Conservation (phyloP, 768 basidiomycete species). For the Obba rivulosa region DNA sequence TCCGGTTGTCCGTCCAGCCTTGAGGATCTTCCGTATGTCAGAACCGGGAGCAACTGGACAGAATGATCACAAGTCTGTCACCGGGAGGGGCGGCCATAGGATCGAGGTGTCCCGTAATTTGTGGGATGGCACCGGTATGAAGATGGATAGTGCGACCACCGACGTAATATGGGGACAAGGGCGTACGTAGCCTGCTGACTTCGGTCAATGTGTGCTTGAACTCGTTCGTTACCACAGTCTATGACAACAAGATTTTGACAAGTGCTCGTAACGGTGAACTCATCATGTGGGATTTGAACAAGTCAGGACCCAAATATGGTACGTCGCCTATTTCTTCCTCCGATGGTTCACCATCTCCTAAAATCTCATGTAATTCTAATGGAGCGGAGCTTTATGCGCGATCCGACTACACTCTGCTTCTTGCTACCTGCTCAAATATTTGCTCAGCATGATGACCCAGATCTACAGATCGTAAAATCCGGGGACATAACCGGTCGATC, state of each 20-base stretch:
- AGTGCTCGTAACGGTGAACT: slow-evolving; percentile 79
- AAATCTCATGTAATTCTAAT: too few relatives aligned
- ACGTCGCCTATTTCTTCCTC: slow-evolving; percentile 4
- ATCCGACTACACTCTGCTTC: not conserved
- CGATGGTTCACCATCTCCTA: too few relatives aligned
- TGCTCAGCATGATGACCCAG: too few relatives aligned
- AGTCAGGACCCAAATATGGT: slow-evolving; percentile 69
- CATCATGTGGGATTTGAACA: slow-evolving; percentile 78
- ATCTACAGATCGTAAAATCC: slow-evolving; percentile 41
- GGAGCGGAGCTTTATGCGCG: too few relatives aligned
- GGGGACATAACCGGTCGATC: slow-evolving; percentile 69
- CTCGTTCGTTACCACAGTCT: slow-evolving; percentile 37
- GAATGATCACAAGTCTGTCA: slow-evolving; percentile 44
- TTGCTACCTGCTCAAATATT: not conserved
- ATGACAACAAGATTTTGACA: slow-evolving; percentile 71
- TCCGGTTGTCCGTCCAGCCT: slow-evolving; percentile 29
- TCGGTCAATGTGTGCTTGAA: not conserved
- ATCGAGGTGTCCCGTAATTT: slow-evolving; percentile 73
- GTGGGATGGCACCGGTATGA: slow-evolving; percentile 74
- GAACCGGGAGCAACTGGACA: slow-evolving; percentile 34
- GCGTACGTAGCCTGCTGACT: slow-evolving; percentile 10
- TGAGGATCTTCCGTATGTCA: slow-evolving; percentile 42
- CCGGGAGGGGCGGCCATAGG: slow-evolving; percentile 57
- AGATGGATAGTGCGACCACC: slow-evolving; percentile 72
- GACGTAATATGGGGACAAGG: slow-evolving; percentile 80